Evolutionary conservation across 257 asterid species (phyloP).

Genomic region (Solanum virginianum): DNA sequence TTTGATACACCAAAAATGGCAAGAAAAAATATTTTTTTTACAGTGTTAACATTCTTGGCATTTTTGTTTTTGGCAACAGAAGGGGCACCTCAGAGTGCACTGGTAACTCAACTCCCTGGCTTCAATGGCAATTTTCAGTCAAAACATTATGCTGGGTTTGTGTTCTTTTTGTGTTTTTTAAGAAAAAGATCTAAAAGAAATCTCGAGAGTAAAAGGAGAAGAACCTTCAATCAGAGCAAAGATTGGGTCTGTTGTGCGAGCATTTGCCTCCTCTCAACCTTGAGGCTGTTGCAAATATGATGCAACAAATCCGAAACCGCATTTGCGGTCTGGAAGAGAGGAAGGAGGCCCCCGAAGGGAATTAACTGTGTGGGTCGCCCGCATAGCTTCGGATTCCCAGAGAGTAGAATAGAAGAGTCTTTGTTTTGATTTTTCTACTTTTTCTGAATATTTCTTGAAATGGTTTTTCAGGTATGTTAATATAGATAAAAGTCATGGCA

Average conservation of each 20-base stretch:
- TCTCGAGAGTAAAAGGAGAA: too few relatives aligned
- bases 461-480: constrained; percentile 50
- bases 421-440: background rate
- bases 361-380: too few relatives aligned
- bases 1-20: background rate
- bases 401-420: too few relatives aligned
- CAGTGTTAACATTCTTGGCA: background rate
- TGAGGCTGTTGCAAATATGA: too few relatives aligned
- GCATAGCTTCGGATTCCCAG: too few relatives aligned
- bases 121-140: constrained; percentile 63
- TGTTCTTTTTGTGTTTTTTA: background rate
- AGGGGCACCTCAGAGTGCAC: constrained; percentile 58
- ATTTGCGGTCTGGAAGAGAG: too few relatives aligned
- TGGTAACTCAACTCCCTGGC: constrained; percentile 57
- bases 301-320: too few relatives aligned
- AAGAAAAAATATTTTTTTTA: background rate
- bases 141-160: constrained; percentile 82
- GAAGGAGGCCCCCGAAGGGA: too few relatives aligned
- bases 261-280: too few relatives aligned
- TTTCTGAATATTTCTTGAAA: background rate
- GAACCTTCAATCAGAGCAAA: too few relatives aligned
- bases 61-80: constrained; percentile 4
- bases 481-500: constrained; percentile 50
- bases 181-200: background rate
- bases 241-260: too few relatives aligned